Percentiles rank a stretch among this genome's conserved stretches.
phyloP scores from a whole-genome alignment of 805 yeast species.

The Monosporozyma servazzii region DNA sequence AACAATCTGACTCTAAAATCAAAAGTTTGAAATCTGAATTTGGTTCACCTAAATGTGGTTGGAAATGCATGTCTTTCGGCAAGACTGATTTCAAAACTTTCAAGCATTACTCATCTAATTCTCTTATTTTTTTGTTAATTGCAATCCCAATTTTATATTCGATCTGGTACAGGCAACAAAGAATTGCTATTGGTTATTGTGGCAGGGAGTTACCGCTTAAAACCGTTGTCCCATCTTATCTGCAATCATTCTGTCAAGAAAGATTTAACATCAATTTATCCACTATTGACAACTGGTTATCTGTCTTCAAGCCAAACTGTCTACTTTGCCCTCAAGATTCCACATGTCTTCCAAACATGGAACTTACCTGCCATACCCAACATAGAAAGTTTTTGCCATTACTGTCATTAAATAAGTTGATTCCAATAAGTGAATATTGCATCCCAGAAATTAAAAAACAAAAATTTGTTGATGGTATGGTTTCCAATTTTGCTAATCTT shows the following conservation, averaged over 20 bases:
- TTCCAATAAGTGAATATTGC: constrained; percentile 58
- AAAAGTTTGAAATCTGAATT: background rate
- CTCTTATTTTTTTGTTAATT: constrained; percentile 23
- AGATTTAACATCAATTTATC: constrained; percentile 28
- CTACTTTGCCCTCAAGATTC: constrained; percentile 73
- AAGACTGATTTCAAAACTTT: background rate
- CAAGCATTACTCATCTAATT: background rate
- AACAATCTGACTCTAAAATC: background rate
- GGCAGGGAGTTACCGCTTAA: constrained; percentile 28
- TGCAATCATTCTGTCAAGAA: background rate
- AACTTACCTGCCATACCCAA: constrained; percentile 59
- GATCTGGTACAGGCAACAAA: constrained; percentile 56
- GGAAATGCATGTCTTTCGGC: background rate
- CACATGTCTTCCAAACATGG: constrained; percentile 49
- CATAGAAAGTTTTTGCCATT: constrained; percentile 34
- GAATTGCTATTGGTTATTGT: constrained; percentile 60
- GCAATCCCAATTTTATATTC: constrained; percentile 26
- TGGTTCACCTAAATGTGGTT: background rate
- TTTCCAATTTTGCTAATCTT: constrained; percentile 50
- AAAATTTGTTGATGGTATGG: constrained; percentile 51
- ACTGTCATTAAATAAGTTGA: constrained; percentile 36
- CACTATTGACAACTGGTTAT: constrained; percentile 30
- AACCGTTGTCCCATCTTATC: constrained; percentile 31
- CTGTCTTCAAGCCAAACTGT: constrained; percentile 48
- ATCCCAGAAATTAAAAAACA: constrained; percentile 61